phyloP scores from a whole-genome alignment of 768 basidiomycete genomes.

The Pleurotus citrinopileatus region DNA sequence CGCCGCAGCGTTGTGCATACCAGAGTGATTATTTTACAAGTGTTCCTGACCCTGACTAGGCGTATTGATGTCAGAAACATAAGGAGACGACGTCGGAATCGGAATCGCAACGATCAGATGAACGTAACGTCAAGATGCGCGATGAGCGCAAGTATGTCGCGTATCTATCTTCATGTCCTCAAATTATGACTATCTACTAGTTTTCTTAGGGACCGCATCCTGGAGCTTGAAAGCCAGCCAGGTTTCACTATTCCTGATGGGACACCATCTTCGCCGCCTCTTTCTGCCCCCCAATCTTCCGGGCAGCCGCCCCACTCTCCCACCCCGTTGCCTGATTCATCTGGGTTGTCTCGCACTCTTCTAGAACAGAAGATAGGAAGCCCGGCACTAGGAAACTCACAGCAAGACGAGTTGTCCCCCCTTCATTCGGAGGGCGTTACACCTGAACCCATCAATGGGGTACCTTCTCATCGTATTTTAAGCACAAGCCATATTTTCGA shows the following conservation, averaged over 20 bases:
- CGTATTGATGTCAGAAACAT: slow-evolving; percentile 46
- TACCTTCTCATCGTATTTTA: too few relatives aligned
- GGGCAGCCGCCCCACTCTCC: slow-evolving; percentile 22
- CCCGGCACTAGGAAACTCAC: slow-evolving; percentile 43
- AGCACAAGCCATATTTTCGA: too few relatives aligned
- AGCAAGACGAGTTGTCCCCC: too few relatives aligned
- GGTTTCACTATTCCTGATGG: slow-evolving; percentile 23
- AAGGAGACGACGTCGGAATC: slow-evolving; percentile 58
- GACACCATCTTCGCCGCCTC: slow-evolving; percentile 16
- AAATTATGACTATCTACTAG: slow-evolving; percentile 27
- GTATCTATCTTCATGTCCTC: slow-evolving; percentile 4
- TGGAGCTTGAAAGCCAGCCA: slow-evolving; percentile 51
- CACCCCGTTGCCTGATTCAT: slow-evolving; percentile 24
- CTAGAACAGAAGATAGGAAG: slow-evolving; percentile 33
- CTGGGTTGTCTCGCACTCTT: slow-evolving; percentile 49
- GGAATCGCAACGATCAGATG: slow-evolving; percentile 54
- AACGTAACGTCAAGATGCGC: slow-evolving; percentile 59
- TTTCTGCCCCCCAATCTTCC: slow-evolving; percentile 13
- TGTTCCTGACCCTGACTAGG: slow-evolving; percentile 18
- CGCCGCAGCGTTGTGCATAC: background rate
- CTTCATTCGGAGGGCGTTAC: too few relatives aligned
- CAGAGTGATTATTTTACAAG: slow-evolving; percentile 19
- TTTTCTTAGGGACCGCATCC: slow-evolving; percentile 55
- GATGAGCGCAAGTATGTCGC: slow-evolving; percentile 60
- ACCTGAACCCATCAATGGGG: too few relatives aligned